phyloP scores from a whole-genome alignment of 2,329 filamentous ascomycete species.

The Sarocladiaceae sp. region DNA sequence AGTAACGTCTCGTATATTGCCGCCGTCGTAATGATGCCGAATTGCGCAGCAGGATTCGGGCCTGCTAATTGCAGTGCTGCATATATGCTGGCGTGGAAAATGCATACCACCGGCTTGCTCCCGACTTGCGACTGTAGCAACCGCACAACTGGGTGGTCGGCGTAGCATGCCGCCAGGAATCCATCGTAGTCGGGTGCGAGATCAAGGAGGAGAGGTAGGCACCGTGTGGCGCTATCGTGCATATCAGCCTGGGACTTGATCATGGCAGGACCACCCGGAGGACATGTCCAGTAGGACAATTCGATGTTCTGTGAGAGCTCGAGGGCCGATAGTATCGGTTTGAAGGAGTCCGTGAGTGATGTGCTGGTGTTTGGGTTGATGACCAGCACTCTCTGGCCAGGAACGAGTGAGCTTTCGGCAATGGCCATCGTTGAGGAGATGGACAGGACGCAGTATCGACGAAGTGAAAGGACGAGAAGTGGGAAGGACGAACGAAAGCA shows the following conservation, averaged over 20 bases:
- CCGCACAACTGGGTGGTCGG: constrained; percentile 13
- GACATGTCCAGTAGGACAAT: constrained; percentile 14
- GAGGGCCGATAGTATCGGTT: constrained; percentile 11
- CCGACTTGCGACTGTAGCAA: constrained; percentile 11
- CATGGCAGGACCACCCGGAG: constrained; percentile 12
- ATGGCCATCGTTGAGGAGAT: constrained; percentile 10
- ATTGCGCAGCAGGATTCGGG: background rate
- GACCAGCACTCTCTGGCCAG: constrained; percentile 11
- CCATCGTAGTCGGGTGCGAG: constrained; percentile 12
- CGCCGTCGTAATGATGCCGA: constrained; percentile 14
- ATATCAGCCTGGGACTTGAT: constrained; percentile 14
- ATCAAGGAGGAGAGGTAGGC: constrained; percentile 11
- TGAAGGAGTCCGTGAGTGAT: constrained; percentile 11
- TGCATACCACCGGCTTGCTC: constrained; percentile 13
- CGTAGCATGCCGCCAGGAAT: constrained; percentile 14
- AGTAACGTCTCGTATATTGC: constrained; percentile 12
- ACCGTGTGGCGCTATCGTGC: constrained; percentile 12
- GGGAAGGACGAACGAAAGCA: too few species aligned
- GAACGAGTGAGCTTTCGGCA: background rate
- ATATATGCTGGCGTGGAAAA: constrained; percentile 14
- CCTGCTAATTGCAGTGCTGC: constrained; percentile 11
- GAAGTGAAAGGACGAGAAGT: too few species aligned
- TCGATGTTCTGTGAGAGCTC: constrained; percentile 1
- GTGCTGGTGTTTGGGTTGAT: constrained; percentile 14
- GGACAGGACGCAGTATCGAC: too few species aligned